Base-by-base conservation (phyloP, 1,284 basidiomycete species). In the Leccinum colubrinum region DNA sequence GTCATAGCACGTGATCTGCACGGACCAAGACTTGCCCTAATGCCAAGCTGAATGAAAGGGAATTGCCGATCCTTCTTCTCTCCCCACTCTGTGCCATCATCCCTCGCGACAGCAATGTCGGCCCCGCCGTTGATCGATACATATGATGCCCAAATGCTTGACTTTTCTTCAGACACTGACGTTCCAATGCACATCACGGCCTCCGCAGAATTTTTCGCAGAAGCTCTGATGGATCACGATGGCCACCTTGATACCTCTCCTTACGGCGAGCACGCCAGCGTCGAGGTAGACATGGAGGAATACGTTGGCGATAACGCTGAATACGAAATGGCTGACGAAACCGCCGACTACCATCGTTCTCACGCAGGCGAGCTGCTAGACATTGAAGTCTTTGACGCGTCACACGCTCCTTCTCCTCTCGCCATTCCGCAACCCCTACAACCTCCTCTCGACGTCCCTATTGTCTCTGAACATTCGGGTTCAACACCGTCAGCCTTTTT, bases 251-350 rank as follows among this genome's bases (percentile, higher is more conserved):
- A 68, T 37, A 14, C 68, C 61, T 70, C 72, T 53, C 22, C 70
- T 53, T 73, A 77, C 62, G 75, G 72, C 50, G 72, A 74, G 58
- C 78, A 80, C 56, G 70, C 77, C 51, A 80, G 78, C 54, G 79
- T 88, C 56, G 90, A 91, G 70, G 80, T 91, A 57, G 90, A 91
- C 63, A 90, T 91, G 87, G 87, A 87, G 60, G 75, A 78, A 52
- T 83, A 84, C 66, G 76, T 81, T 27, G 82, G 81, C 69, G 78
- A 79, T 33, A 80, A 81, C 62, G 76, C 78, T 52, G 90, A 91
- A 73, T 91, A 87, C 71, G 89, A 91, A 66, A 91, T 91, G 89
- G 80, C 79, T 17, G 87, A 73, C 55, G 74, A 76, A 67, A 76
- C 71, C 9, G 62, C 59, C 20, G 76, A 75, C 58, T 67, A 72